Conservation (phyloP, 371 early-diverging fungal genomes). For the Syncephalastrum monosporum region DNA sequence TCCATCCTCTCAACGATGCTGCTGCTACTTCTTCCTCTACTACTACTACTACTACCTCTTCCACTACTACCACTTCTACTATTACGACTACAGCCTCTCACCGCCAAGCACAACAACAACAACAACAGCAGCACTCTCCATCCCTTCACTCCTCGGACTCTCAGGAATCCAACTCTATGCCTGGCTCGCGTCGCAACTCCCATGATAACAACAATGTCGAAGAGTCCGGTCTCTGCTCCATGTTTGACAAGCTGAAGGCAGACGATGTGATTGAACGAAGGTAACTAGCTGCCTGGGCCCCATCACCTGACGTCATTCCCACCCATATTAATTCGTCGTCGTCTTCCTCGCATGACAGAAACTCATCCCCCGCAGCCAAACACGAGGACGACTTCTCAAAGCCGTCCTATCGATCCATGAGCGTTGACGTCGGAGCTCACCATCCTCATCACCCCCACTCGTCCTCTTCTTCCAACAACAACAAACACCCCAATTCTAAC, state of each 20-base stretch:
- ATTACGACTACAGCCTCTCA: background rate
- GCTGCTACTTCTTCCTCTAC: background rate
- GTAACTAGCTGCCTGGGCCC: constrained; percentile 3
- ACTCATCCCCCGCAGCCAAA: constrained; percentile 10
- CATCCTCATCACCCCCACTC: constrained; percentile 5
- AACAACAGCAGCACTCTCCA: constrained; percentile 4
- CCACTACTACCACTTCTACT: background rate
- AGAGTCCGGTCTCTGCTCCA: constrained; percentile 12
- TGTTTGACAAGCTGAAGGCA: constrained; percentile 17
- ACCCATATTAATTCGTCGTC: background rate
- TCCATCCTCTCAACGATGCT: constrained; percentile 10
- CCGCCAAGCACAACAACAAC: background rate
- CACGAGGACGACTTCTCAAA: constrained; percentile 13
- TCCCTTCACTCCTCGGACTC: constrained; percentile 13
- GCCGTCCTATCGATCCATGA: constrained; percentile 27
- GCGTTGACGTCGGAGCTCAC: constrained; percentile 30
- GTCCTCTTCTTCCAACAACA: background rate
- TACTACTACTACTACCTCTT: background rate
- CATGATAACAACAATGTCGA: constrained; percentile 21
- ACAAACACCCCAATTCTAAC: background rate
- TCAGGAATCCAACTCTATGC: constrained; percentile 30
- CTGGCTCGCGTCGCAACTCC: constrained; percentile 41
- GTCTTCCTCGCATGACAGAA: constrained; percentile 8
- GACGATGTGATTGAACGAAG: constrained; percentile 9
- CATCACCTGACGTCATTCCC: background rate